These are phyloP conservation scores for Starmerella lactis-condensi DNA, from an alignment of 805 yeast genomes.

Conservation along the genomic window DNA sequence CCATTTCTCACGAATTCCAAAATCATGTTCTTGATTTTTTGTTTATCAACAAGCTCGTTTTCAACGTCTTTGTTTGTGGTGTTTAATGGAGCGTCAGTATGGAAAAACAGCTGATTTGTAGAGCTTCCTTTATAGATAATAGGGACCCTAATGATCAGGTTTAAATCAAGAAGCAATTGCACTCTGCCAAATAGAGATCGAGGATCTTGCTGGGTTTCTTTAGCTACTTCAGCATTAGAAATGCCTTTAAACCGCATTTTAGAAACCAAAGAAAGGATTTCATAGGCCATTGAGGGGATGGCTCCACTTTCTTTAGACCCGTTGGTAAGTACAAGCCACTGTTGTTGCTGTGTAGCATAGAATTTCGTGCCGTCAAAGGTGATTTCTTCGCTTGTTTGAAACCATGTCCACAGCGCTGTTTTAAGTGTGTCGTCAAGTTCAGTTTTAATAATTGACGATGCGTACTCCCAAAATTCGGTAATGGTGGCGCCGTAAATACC, in stretches of 20 bases:
- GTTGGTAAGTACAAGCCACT: constrained; percentile 25
- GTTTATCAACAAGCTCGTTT: constrained; percentile 12
- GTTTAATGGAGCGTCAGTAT: constrained; percentile 1
- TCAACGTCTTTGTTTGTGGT: background rate
- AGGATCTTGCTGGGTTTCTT: constrained; percentile 26
- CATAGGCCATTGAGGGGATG: constrained; percentile 25
- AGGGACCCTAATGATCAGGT: constrained; percentile 23
- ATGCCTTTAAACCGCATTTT: constrained; percentile 26
- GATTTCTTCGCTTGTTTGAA: constrained; percentile 4
- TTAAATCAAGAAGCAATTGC: constrained; percentile 19
- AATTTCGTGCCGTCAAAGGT: constrained; percentile 10
- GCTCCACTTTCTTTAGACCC: constrained; percentile 18
- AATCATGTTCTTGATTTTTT: constrained; percentile 15
- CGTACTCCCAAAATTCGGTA: background rate
- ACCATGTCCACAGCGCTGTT: background rate
- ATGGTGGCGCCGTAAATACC: constrained; percentile 1
- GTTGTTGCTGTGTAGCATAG: constrained; percentile 20
- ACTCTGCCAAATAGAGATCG: constrained; percentile 25
- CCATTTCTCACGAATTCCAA: constrained; percentile 19
- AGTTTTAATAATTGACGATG: background rate
- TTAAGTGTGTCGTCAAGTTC: background rate
- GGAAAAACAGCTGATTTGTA: constrained; percentile 20
- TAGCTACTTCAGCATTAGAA: constrained; percentile 23
- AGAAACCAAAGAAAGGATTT: constrained; percentile 24
- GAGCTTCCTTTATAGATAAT: constrained; percentile 20